These are phyloP conservation scores for Penicillium silybi DNA, from an alignment of 495 filamentous ascomycete species.

Conservation along the genomic window DNA sequence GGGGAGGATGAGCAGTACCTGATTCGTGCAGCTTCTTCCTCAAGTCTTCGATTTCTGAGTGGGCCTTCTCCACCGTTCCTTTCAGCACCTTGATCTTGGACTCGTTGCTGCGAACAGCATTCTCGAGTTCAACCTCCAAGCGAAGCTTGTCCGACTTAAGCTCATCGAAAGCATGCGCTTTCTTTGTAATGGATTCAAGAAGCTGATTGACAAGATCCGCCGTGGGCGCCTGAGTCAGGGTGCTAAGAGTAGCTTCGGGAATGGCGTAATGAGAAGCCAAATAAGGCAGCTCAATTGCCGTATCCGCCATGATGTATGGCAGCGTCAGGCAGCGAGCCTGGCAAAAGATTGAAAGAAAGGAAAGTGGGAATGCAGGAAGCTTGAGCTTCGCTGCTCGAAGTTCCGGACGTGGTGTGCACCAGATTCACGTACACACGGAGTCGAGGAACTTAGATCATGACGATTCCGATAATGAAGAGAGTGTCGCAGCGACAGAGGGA, in stretches of 20 bases:
- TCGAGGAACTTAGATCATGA: slow-evolving; percentile 17
- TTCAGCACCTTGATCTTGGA: slow-evolving; percentile 77
- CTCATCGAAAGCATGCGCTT: slow-evolving; percentile 75
- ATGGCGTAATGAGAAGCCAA: slow-evolving; percentile 71
- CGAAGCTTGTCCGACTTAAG: slow-evolving; percentile 79
- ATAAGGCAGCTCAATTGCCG: slow-evolving; percentile 69
- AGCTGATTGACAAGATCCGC: slow-evolving; percentile 69
- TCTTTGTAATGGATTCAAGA: slow-evolving; percentile 61
- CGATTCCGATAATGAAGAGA: slow-evolving; percentile 7
- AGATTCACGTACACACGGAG: slow-evolving; percentile 21
- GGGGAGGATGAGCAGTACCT: slow-evolving; percentile 48
- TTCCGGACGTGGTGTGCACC: slow-evolving; percentile 16
- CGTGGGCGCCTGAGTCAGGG: slow-evolving; percentile 68
- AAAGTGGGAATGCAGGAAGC: background rate
- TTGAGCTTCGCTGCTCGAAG: slow-evolving; percentile 8
- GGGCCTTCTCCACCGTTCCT: slow-evolving; percentile 70
- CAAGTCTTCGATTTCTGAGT: slow-evolving; percentile 73
- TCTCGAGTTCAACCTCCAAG: slow-evolving; percentile 88
- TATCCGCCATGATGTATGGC: slow-evolving; percentile 63
- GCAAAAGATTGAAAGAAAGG: slow-evolving; percentile 3
- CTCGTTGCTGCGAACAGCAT: slow-evolving; percentile 74
- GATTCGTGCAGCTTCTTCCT: slow-evolving; percentile 74
- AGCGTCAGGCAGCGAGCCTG: slow-evolving; percentile 10
- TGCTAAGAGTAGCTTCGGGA: slow-evolving; percentile 61
- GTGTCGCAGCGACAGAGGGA: background rate